Evolutionary conservation across 441 rosid genomes (phyloP), one percentile per base, ranked within the genome.

Genomic region (Mallotus japonicus): DNA sequence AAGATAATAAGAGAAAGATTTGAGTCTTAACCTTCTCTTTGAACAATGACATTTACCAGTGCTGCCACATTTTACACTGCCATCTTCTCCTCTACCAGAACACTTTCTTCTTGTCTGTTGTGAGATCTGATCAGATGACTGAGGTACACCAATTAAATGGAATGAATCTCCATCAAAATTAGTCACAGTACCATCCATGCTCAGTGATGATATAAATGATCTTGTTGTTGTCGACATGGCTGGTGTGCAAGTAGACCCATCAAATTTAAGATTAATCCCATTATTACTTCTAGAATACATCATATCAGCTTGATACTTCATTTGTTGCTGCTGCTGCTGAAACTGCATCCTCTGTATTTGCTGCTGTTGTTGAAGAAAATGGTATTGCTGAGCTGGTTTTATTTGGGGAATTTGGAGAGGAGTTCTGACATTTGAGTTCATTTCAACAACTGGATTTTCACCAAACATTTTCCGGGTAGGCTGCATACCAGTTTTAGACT

Each of bases 41-140:
- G 93, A 85, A 81, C 91, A 87, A 74, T 89, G 91, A 50, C 93
- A 89, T 82, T 86, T 83, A 47, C 86, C 78, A 32, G 70, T 78
- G 59, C 77, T 82, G 50, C 81, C 86, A 67, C 93, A 89, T 79
- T 89, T 89, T 54, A 79, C 77, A 77, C 78, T 85, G 71, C 89
- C 91, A 73, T 83, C 89, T 67, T 87, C 89, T 75, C 88, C 89
- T 72, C 81, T 81, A n/a, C 75, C 87, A n/a, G 84, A 77, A 73
- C 90, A 89, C 80, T 81, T 87, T 82, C 80, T 85, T 85, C 83
- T 85, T 60, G 76, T 78, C 44, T 76, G 84, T 22, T 86, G 90
- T 1, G 87, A 85, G 72, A 78, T 83, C 78, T 87, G 90, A 76
- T 85, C 86, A 6, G 87, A 83, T 54, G 86, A 72, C 63, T 81